Evolutionary conservation across 2,329 filamentous ascomycete species (phyloP), one percentile per base, ranked within the genome.

Genomic region (Sarocladiaceae sp.): DNA sequence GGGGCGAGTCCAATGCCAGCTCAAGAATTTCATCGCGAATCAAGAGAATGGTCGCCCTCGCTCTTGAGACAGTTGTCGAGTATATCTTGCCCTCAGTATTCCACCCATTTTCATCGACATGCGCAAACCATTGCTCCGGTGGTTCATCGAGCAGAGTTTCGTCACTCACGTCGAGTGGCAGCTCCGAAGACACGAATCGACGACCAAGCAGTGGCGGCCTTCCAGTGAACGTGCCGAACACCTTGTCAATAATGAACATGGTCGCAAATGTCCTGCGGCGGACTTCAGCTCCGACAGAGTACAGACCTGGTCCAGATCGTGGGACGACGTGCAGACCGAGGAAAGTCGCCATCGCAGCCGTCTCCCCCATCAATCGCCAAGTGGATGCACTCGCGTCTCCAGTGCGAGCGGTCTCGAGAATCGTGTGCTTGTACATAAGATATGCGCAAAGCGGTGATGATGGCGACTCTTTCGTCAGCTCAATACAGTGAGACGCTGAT

Each of bases 201-300:
- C 62, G 62, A 33, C 64, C 64, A 18, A 74, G 52, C 1, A 72
- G 59, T 0, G 70, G 71, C 2, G 72, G 72, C 4, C 72, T 58
- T 1, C 72, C 73, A 2, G 71, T 73, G 35, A 75, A 71, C 1
- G 69, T 66, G 6, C 69, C 67, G 3, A 69, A 56, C 1, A 65
- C 59, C 56, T 72, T 72, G 50, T 71, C 69, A 31, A 66, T 57
- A 15, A 57, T 59, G 50, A 66, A 68, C 15, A 68, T 50, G 29
- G 64, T 57, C 18, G 63, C 59, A 29, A 68, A 69, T 3, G 70
- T 35, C 6, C 65, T 54, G 2, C 56, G 22, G 53, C 54, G 2
- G 46, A 44, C 17, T 37, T 54, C 57, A 47, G 55, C 15, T 31
- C 31, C 47, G 31, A 50, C 47, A n/a, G 47, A 50, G 18, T 50